Base-by-base conservation (phyloP, 2,329 filamentous ascomycete species). In the Xylaria hypoxylon region DNA sequence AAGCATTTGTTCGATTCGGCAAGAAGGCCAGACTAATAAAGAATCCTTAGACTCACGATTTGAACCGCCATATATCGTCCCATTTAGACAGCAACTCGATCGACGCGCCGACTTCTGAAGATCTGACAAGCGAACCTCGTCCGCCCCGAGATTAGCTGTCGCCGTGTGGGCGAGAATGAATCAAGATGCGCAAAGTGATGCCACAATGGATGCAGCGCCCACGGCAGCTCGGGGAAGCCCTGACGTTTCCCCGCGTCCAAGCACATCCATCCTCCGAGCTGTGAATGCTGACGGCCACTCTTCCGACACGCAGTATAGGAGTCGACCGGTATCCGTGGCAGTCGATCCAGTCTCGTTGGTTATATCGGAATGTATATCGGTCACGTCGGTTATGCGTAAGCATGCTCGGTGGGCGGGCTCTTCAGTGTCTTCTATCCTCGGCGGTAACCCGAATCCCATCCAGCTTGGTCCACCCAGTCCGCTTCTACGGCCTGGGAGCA, bases 311-410 rank as follows among this genome's bases (percentile, higher is more conserved):
- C 84, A 87, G 72, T 89, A 88, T 73, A 82, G 86, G 74, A 88
- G 84, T 74, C 85, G 86, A 19, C 86, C 86, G 6, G 85, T 94
- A 35, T 88, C 92, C 38, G 93, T 97, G 69, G 93, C 94, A 48
- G 91, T 97, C 72, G 93, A 97, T 76, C 94, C 94, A 1, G 90
- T 97, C 64, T 94, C 94, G 55, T 84, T 99, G 74, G 94, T 99
- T 71, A 97, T 97, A 70, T 97, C 95, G 80, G 96, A 99, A 89
- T 99, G 96, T 80, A 98, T 98, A 77, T 95, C 94, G 51, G 95
- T 99, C 81, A 98, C 96, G 15, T 97, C 95, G 69, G 94, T 94
- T 68, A 97, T 99, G 87, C 94, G 97, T 76, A 99, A 99, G 82
- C 91, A 97, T 87, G 92, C 94, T 70, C 92, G 96, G 71, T 98